Evolutionary conservation across 129 eudicot species (phyloP).

Genomic region (Artemisia annua): DNA sequence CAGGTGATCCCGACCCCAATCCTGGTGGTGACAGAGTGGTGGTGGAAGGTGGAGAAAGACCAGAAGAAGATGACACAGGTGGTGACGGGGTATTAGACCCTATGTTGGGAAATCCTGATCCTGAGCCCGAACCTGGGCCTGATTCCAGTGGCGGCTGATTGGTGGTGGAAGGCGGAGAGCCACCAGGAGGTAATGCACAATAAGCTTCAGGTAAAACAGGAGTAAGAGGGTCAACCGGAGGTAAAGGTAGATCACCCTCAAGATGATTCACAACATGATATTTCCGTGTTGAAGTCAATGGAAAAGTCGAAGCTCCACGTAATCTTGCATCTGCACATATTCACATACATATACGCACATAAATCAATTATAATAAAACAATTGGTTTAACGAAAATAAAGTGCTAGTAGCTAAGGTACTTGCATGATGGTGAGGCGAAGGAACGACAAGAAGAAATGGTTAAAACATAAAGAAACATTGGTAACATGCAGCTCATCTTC

Average conservation of each 20-base stretch:
- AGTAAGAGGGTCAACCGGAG: slow-evolving; percentile 73
- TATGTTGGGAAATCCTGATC: slow-evolving; percentile 12
- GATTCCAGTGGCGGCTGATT: slow-evolving; percentile 18
- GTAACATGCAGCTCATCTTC: not conserved
- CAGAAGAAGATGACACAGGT: slow-evolving; percentile 33
- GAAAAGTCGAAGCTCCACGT: slow-evolving; percentile 32
- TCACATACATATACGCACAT: not conserved
- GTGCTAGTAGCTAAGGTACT: slow-evolving; percentile 7
- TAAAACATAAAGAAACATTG: slow-evolving; percentile 21
- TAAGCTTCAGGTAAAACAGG: slow-evolving; percentile 57
- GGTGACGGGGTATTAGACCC: slow-evolving; percentile 35
- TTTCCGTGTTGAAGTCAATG: slow-evolving; percentile 31
- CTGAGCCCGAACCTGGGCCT: not conserved
- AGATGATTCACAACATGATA: slow-evolving; percentile 31
- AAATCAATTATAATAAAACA: not conserved
- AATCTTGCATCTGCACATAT: slow-evolving; percentile 49
- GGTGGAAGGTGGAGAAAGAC: slow-evolving; percentile 39
- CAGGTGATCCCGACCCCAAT: not conserved
- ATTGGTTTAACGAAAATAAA: not conserved
- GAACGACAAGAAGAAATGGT: slow-evolving; percentile 13
- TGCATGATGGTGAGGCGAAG: slow-evolving; percentile 21
- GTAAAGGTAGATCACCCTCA: slow-evolving; percentile 38
- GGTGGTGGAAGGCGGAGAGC: slow-evolving; percentile 47
- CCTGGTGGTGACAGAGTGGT: not conserved
- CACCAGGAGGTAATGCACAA: slow-evolving; percentile 61